Evolutionary conservation across 2,329 filamentous ascomycete species (phyloP), one percentile per base, ranked within the genome.

Genomic region (Plectosphaerella plurivora): DNA sequence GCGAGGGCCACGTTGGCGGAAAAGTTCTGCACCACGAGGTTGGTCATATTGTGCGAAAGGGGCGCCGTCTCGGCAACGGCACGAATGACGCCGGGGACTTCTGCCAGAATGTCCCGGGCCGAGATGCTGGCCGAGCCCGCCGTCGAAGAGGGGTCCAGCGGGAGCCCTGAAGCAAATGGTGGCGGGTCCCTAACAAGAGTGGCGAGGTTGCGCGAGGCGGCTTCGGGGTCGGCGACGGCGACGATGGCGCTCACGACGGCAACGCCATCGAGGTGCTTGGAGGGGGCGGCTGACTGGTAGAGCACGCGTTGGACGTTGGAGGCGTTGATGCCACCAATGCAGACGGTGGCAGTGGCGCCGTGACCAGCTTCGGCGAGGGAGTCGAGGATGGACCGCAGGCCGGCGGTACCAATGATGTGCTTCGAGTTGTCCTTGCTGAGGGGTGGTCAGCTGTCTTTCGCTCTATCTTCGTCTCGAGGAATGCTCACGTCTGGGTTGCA

Each of bases 11-110:
- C 87, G 64, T 96, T 97, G 50, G 94, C 93, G 15, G 92, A 89
- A 63, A 97, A 89, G 71, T 97, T 96, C 64, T 96, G 91, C 20
- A 97, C 93, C 0, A 97, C 93, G 50, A 92, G 78, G 67, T 97
- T 97, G 50, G 94, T 97, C 90, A 97, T 97, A 71, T 96, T 97
- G 72, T 97, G 93, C 49, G 88, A 88, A 20, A 97, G 77, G 0
- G 92, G 91, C 52, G 81, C 86, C 44, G 71, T 76, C 3, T 74
- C 67, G 5, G 81, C 81, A 47, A 96, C 79, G 6, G 77, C 75
- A 54, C 73, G 74, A 44, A 95, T 75, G 16, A 88, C 70, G 41
- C 63, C 62, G 2, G 69, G 66, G 4, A 67, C 65, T 12, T 61
- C 47, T 3, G 50, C 48, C 28, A 73, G n/a, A 10, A 73, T 50